Base-by-base conservation (phyloP, 768 basidiomycete species). In the Suillus hirtellus region DNA sequence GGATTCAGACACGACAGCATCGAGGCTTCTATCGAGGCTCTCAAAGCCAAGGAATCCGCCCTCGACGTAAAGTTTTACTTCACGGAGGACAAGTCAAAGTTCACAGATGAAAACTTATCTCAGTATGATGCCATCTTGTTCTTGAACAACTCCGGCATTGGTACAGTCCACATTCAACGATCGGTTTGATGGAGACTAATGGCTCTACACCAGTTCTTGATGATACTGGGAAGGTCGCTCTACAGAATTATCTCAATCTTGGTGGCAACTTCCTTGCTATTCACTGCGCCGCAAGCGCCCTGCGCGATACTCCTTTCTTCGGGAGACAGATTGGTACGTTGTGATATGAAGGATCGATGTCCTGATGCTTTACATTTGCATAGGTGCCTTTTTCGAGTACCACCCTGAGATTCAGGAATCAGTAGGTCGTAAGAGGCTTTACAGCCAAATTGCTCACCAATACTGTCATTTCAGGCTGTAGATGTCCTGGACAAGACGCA, bases 1-100 rank as follows among this genome's bases (percentile, higher is more conserved):
- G 83, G 81, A 5, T 93, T 82, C 72, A 78, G 89, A 63, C 91
- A 93, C 68, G 90, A 90, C 64, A 89, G 87, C 3, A 92, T 92
- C 62, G 90, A 90, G 0, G 84, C 85, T 1, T 89, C 90, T 4
- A 83, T 89, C 34, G 73, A 82, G 49, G 83, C 82, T 0, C 73
- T 92, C 46, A 80, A 81, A 62, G 71, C 77, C 1, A 79, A 77
- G 27, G 80, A 80, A 2, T 63, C 76, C n/a, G 69, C 74, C 0
- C 82, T 87, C 62, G 77, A 84, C 64, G 78, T 86, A 59, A 59
- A 77, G 27, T 89, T 92, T 63, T 84, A 86, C 56, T 80, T 85
- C 61, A 87, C 89, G 2, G 91, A 92, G 70, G 88, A 91, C 63
- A 74, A 74, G 64, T 66, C 67, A 0, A 73, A 74, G 64, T 92